Base-by-base conservation (phyloP, 2,329 filamentous ascomycete genomes). In the Graphium sp. region DNA sequence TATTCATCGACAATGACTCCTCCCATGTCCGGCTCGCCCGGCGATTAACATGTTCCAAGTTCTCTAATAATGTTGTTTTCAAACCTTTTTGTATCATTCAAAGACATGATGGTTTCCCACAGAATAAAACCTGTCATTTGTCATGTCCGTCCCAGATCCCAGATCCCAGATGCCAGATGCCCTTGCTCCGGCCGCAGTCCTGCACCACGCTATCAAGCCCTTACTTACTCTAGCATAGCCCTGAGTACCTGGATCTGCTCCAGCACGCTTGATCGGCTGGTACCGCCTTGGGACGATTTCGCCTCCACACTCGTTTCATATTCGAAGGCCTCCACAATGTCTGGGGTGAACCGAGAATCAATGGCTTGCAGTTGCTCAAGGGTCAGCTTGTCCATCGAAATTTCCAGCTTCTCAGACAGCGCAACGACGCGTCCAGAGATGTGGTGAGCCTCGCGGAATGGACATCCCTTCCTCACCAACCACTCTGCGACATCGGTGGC, bases 391-490 rank as follows among this genome's bases (percentile, higher is more conserved):
- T 83, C 72, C 72, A 84, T 83, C 9, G 72, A 59, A 4, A 63
- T 58, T 17, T 58, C 58, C 37, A 62, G 53, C 32, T 71, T 58
- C 49, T 84, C 77, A 0, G 74, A 71, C 25, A 76, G 47, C 10
- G 74, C 73, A n/a, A 85, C 78, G 2, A 76, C 65, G 22, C 67
- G 64, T 13, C 79, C 77, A 18, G 73, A 74, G 40, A 83, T 78
- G 46, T 83, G 78, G 43, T 84, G 79, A 11, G 77, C 77, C 52
- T 83, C 76, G 24, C 79, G 62, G 58, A 84, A 84, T 7, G 78
- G 77, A 23, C 80, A 72, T 24, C 68, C 70, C 40, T 66, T 71
- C 27, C 64, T 49, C 24, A 74, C 66, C 7, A 74, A 52, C 43
- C 68, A 73, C 44, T 74, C 69, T 22, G 69, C 67, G 18, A 74